Evolutionary conservation across 192 early-diverging fungal species (phyloP).

Genomic region (Coemansia sp.): DNA sequence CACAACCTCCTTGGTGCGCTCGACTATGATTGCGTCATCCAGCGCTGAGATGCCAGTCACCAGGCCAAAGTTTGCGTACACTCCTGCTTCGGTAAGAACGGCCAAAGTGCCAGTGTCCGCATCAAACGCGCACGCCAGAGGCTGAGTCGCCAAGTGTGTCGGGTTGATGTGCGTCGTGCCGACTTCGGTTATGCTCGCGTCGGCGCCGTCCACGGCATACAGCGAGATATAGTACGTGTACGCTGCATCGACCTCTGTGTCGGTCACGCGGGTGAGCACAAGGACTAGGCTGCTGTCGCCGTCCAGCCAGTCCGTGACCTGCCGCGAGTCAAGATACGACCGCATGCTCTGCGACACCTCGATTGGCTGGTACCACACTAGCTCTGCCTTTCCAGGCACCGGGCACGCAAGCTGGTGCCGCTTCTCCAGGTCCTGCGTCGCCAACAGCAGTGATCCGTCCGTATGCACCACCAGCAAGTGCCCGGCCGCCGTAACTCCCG

Average conservation of each 20-base stretch:
- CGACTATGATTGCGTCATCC: slow-evolving; percentile 38
- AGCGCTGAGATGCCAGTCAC: slow-evolving; percentile 37
- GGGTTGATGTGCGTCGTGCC: slow-evolving; percentile 46
- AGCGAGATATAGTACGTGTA: slow-evolving; percentile 26
- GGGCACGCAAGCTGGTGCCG: slow-evolving; percentile 7
- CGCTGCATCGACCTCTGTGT: slow-evolving; percentile 7
- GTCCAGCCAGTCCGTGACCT: slow-evolving; percentile 43
- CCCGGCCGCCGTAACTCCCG: slow-evolving; percentile 21
- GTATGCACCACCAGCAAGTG: slow-evolving; percentile 36
- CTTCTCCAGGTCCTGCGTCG: slow-evolving; percentile 13
- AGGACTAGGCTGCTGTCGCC: slow-evolving; percentile 32
- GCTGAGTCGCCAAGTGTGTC: slow-evolving; percentile 23
- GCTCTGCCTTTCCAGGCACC: slow-evolving; percentile 6
- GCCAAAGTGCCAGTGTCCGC: slow-evolving; percentile 40
- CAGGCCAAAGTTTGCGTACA: slow-evolving; percentile 31
- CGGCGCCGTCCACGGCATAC: slow-evolving; percentile 24
- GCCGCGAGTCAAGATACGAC: slow-evolving; percentile 49
- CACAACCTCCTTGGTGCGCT: slow-evolving; percentile 28
- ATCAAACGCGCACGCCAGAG: slow-evolving; percentile 43
- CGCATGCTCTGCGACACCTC: slow-evolving; percentile 49
- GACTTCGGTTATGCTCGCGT: slow-evolving; percentile 26
- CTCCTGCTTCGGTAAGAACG: slow-evolving; percentile 34
- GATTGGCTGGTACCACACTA: slow-evolving; percentile 45
- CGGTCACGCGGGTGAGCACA: slow-evolving; percentile 12
- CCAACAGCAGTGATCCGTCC: slow-evolving; percentile 32